Conservation (phyloP, 352 stramenopile genomes). For the Phytophthora meadii region DNA sequence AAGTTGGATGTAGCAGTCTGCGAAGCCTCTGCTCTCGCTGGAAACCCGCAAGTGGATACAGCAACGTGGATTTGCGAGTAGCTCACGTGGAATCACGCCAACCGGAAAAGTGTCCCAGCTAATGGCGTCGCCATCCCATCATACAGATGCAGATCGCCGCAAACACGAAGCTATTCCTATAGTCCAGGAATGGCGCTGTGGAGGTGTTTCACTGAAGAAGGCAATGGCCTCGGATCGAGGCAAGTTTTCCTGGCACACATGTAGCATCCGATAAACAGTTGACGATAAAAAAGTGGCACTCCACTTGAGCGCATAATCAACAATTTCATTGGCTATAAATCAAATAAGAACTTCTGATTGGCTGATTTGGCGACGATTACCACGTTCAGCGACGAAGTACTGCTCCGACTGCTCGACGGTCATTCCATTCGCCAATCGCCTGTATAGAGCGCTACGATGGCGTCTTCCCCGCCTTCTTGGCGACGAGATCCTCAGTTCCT, state of each 20-base stretch:
- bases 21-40: no score
- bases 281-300: no score
- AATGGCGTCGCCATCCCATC: background rate
- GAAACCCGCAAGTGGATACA: background rate
- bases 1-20: no score
- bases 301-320: no score
- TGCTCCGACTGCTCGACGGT: background rate
- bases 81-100: conserved; percentile 5
- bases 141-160: conserved; percentile 6
- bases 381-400: background rate
- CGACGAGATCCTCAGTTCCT: conserved; percentile 13
- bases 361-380: conserved; percentile 5
- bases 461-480: conserved; percentile 7
- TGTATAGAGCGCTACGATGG: conserved; percentile 7
- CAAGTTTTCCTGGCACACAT: no score
- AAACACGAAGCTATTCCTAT: conserved; percentile 7
- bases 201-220: no score
- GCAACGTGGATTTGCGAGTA: background rate
- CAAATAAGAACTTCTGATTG: background rate
- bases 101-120: conserved; percentile 5
- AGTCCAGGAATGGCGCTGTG: no score
- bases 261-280: no score
- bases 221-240: no score
- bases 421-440: conserved; percentile 19
- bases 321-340: no score